phyloP scores from a whole-genome alignment of 768 basidiomycete species.

The Chiua virens region DNA sequence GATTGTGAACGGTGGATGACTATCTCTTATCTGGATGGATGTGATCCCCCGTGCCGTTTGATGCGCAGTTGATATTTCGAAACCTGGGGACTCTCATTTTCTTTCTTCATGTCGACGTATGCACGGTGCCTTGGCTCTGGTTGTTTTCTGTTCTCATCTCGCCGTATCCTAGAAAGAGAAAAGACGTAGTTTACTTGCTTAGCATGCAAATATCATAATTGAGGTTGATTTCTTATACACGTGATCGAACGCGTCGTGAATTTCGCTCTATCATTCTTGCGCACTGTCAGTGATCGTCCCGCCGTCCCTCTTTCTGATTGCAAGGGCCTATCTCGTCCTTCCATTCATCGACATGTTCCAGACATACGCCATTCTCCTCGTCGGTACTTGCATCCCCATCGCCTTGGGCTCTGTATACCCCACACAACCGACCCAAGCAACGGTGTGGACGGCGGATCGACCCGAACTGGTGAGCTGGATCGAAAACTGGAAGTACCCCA shows the following conservation, averaged over 20 bases:
- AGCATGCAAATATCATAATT: constrained; percentile 4
- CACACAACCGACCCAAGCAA: constrained; percentile 46
- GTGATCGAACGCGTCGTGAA: constrained; percentile 23
- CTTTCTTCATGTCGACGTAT: constrained; percentile 1
- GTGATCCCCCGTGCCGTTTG: not conserved
- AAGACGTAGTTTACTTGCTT: constrained; percentile 20
- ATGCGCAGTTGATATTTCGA: constrained; percentile 1
- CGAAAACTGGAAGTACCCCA: constrained; percentile 45
- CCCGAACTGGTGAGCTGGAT: constrained; percentile 47
- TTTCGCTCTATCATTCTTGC: not conserved
- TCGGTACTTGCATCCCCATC: constrained; percentile 5
- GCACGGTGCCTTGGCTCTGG: no score
- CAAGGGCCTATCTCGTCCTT: no score
- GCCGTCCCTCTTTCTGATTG: no score
- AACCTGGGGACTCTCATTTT: constrained; percentile 1
- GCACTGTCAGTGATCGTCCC: no score
- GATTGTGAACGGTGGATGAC: constrained; percentile 10
- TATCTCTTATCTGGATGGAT: not conserved
- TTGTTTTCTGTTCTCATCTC: not conserved
- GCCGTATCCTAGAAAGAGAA: constrained; percentile 11
- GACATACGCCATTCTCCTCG: not conserved
- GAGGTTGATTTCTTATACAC: constrained; percentile 29
- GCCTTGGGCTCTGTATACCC: constrained; percentile 46
- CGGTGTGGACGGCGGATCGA: constrained; percentile 45
- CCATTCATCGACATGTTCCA: constrained; percentile 6